A percentile compares a stretch with the other conserved stretches of the same genome.
Evolutionary conservation across 805 yeast species (phyloP).

Genomic region (Zygosaccharomyces bisporus): DNA sequence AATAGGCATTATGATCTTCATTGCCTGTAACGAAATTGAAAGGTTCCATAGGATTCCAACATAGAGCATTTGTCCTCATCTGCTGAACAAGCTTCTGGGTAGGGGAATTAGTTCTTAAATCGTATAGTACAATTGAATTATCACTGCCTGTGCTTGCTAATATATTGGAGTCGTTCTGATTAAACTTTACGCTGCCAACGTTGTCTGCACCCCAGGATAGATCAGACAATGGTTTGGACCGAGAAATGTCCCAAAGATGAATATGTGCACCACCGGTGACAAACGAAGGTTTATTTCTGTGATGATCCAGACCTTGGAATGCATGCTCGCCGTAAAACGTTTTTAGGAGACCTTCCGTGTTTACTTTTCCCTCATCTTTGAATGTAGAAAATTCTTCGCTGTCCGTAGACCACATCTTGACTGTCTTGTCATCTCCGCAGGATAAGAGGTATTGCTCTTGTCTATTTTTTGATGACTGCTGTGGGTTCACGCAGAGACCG

Average conservation of each 20-base stretch:
- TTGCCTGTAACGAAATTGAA: slow-evolving; percentile 85
- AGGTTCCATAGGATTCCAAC: slow-evolving; percentile 99
- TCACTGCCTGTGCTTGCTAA: slow-evolving; percentile 89
- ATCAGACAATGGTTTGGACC: slow-evolving; percentile 73
- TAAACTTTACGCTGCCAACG: slow-evolving; percentile 75
- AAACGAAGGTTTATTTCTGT: slow-evolving; percentile 64
- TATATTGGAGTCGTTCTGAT: slow-evolving; percentile 83
- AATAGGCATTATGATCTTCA: slow-evolving; percentile 92
- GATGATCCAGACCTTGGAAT: slow-evolving; percentile 83
- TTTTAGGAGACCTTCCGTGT: slow-evolving; percentile 57
- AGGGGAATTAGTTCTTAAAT: slow-evolving; percentile 84
- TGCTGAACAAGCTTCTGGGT: slow-evolving; percentile 83
- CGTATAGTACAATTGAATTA: slow-evolving; percentile 86
- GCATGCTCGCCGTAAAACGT: slow-evolving; percentile 83
- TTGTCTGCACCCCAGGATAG: slow-evolving; percentile 97
- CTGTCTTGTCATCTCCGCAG: slow-evolving; percentile 86
- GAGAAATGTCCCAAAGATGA: slow-evolving; percentile 85
- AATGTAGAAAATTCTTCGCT: slow-evolving; percentile 43
- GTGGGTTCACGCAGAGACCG: slow-evolving; percentile 75
- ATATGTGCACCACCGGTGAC: slow-evolving; percentile 91
- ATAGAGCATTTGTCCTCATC: slow-evolving; percentile 76
- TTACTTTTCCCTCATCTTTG: slow-evolving; percentile 34
- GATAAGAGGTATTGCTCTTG: slow-evolving; percentile 55
- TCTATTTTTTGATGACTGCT: slow-evolving; percentile 19
- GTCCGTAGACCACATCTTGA: slow-evolving; percentile 83